Conservation (phyloP, 1,284 basidiomycete genomes). For the Cyathus olla region DNA sequence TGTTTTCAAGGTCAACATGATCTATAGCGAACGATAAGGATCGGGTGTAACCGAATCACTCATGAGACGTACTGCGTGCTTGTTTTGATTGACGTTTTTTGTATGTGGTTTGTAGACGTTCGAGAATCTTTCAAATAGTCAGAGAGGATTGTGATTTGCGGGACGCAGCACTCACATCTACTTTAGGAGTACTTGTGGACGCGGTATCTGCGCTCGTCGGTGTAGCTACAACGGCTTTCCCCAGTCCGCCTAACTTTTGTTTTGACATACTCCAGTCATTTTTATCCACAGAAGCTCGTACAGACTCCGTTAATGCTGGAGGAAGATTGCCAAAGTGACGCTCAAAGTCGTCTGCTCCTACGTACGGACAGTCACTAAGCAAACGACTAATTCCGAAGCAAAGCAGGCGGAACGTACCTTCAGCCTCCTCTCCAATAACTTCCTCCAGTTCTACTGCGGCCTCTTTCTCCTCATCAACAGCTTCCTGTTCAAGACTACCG, state of each 20-base stretch:
- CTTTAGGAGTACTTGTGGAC: constrained; percentile 24
- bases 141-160: not conserved
- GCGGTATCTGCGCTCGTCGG: constrained; percentile 53
- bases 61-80: constrained; percentile 54
- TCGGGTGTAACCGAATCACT: not conserved
- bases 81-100: constrained; percentile 62
- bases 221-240: constrained; percentile 61
- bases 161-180: constrained; percentile 33
- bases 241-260: constrained; percentile 63
- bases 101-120: constrained; percentile 69
- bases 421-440: constrained; percentile 24
- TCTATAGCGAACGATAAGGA: constrained; percentile 53
- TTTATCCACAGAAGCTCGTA: constrained; percentile 60
- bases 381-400: constrained; percentile 2
- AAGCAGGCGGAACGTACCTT: constrained; percentile 32
- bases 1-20: constrained; percentile 66
- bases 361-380: constrained; percentile 22
- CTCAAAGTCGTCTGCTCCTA: constrained; percentile 63
- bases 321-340: constrained; percentile 73
- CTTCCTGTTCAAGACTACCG: constrained; percentile 13
- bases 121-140: constrained; percentile 60
- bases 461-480: constrained; percentile 27
- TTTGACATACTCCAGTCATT: constrained; percentile 61
- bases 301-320: constrained; percentile 55
- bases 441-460: constrained; percentile 24